Base-by-base conservation (phyloP, 1,284 basidiomycete genomes). In the Austroboletus novae-zelandiae region DNA sequence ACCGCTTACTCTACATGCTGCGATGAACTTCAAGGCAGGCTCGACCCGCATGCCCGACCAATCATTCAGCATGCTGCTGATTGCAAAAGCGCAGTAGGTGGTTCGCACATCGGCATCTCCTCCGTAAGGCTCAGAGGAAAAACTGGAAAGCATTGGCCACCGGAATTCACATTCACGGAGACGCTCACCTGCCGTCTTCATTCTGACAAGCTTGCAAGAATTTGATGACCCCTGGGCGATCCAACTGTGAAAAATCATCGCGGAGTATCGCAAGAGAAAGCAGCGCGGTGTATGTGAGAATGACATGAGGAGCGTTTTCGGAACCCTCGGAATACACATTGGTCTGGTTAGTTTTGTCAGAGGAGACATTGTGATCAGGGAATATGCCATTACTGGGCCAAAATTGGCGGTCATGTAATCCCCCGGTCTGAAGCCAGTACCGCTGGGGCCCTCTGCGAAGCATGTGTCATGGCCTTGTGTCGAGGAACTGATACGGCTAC, bases 231-330 rank as follows among this genome's bases (percentile, higher is more conserved):
- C 84, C 89, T 2, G 67, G 36, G 40, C 83, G 74, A 61, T 96
- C 80, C 17, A 96, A 73, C 43, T 72, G 70, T 40, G 76, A 68
- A 57, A 93, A 85, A 57, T 91, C 83, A 59, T 94, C 91, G n/a
- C 87, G 78, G 8, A 97, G 77, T 53, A 96, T 86, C 0, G 88
- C 83, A 5, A 97, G 82, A 0, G 81, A 79, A 2, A 94, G 71
- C 4, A 97, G 66, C 0, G 93, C 91, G 1, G 92, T 91, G 63
- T 97, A 97, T 9, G 94, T 94, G 78, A 93, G 91, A 51, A 95
- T 92, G n/a, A 96, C 73, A 66, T 96, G 89, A 0, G 90, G 86
- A 5, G 80, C 77, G 54, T 90, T 81, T 56, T 80, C 57, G 76
- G 62, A 64, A 17, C 18, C 30, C 45, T 77, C 71, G 5, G 71